Conservation (phyloP, 164 flowering plant species). For the Malania oleifera region DNA sequence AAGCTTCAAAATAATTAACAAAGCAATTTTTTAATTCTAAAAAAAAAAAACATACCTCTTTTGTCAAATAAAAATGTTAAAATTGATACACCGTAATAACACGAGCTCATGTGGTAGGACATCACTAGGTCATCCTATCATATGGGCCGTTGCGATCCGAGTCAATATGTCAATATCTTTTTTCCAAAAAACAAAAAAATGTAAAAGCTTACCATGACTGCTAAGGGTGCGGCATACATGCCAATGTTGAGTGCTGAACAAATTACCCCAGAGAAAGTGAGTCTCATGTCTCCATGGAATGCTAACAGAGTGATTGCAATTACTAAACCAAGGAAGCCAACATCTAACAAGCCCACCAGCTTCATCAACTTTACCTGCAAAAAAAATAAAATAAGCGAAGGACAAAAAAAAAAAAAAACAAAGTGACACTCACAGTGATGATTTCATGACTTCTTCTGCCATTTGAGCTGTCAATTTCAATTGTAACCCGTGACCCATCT, state of each 20-base stretch:
- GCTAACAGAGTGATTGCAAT: slow-evolving; percentile 42
- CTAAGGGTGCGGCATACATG: slow-evolving; percentile 72
- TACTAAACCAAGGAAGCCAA: slow-evolving; percentile 46
- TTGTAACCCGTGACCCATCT: too few species aligned
- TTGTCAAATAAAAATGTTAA: too few species aligned
- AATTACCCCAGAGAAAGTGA: slow-evolving; percentile 47
- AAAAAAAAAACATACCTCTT: too few species aligned
- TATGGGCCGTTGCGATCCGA: too few species aligned
- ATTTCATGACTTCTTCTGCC: not conserved
- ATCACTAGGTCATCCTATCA: too few species aligned
- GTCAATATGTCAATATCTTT: too few species aligned
- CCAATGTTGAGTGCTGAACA: slow-evolving; percentile 57
- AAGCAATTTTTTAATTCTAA: too few species aligned
- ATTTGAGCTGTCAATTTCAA: too few species aligned
- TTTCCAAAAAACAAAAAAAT: not conserved
- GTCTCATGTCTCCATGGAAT: slow-evolving; percentile 27
- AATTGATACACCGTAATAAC: too few species aligned
- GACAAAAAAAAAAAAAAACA: too few species aligned
- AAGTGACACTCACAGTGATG: not conserved
- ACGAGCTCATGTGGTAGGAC: too few species aligned
- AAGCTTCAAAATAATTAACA: too few species aligned
- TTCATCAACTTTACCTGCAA: slow-evolving; percentile 42
- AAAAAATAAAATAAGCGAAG: not conserved
- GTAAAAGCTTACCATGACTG: slow-evolving; percentile 42
- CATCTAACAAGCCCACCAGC: slow-evolving; percentile 35